Base-by-base conservation (phyloP, 2,329 filamentous ascomycete genomes). In the Parafenestella ontariensis region DNA sequence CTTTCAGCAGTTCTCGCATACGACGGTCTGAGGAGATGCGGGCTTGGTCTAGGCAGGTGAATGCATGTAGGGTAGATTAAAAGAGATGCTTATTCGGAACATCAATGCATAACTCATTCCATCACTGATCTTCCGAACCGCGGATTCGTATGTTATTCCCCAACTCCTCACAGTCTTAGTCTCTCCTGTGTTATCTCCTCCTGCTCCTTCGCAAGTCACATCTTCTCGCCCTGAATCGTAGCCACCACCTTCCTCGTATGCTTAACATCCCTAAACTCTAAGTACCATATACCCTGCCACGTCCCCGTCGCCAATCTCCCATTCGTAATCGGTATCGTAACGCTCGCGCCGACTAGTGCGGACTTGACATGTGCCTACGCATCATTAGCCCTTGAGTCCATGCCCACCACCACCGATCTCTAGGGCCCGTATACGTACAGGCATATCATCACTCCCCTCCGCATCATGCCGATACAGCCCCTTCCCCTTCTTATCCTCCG, bases 221-320 rank as follows among this genome's bases (percentile, higher is more conserved):
- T 73, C 79, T 85, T 87, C 79, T 97, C 90, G 39, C 94, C 95
- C 76, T 98, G 93, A 58, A 98, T 96, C 1, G 95, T 98, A 49
- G 94, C 94, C 58, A 99, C 88, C 11, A 98, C 85, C 73, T 87
- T 90, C 69, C 95, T 85, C 60, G 86, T 82, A 77, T 97, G 93
- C 77, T 86, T 91, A 64, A 81, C 81, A 3, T 81, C 84, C 52
- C 94, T 84, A 74, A 98, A 98, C 77, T 98, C 95, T 61, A 97
- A 79, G 76, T 96, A 96, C 90, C 91, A 98, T 55, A 98, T 94
- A 0, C 95, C 87, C 87, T 95, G 91, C 91, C 90, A 94, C 15
- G 86, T 88, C 1, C 86, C 86, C 15, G 82, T 85, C 9, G 80
- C 88, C 72, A 98, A 76, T 65, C 85, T 87, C 34, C 95, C 95